A percentile compares a stretch with the other conserved stretches of the same genome.
Evolutionary conservation across 129 eudicot species (phyloP).

Genomic region (Rutidosis leptorrhynchoides): DNA sequence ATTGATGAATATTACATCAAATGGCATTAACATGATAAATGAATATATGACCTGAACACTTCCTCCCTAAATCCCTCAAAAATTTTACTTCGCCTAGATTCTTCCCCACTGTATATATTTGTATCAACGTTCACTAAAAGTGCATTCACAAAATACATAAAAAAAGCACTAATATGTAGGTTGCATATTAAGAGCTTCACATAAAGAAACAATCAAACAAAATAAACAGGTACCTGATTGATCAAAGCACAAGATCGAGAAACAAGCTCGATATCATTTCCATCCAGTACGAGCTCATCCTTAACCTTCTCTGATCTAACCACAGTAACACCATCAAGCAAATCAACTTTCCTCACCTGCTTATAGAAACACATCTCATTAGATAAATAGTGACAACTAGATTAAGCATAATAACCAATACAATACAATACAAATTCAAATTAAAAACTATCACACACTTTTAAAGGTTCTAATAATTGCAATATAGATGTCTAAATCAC

Average conservation of each 20-base stretch:
- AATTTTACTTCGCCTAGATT: too few relatives aligned
- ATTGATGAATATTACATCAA: too few relatives aligned
- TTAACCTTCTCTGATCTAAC: conserved; percentile 51
- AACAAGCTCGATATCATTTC: conserved; percentile 52
- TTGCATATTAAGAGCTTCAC: neutral
- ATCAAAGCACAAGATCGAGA: conserved; percentile 53
- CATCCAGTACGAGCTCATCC: conserved; percentile 48
- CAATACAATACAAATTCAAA: too few relatives aligned
- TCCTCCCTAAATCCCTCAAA: too few relatives aligned
- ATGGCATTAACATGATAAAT: too few relatives aligned
- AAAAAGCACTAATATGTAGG: neutral
- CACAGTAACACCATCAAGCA: conserved; percentile 48
- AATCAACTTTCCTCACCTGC: conserved; percentile 52
- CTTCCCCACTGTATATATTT: too few relatives aligned
- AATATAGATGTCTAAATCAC: too few relatives aligned
- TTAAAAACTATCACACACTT: too few relatives aligned
- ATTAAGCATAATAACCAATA: neutral
- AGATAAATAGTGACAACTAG: neutral
- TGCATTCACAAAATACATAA: neutral
- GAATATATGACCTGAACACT: too few relatives aligned
- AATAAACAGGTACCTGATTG: conserved; percentile 34
- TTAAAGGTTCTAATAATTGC: too few relatives aligned
- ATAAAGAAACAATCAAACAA: neutral
- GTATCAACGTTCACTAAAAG: neutral
- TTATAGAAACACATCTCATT: neutral